Conservation (phyloP, 2,329 filamentous ascomycete species). For the Talaromyces atroroseus region DNA sequence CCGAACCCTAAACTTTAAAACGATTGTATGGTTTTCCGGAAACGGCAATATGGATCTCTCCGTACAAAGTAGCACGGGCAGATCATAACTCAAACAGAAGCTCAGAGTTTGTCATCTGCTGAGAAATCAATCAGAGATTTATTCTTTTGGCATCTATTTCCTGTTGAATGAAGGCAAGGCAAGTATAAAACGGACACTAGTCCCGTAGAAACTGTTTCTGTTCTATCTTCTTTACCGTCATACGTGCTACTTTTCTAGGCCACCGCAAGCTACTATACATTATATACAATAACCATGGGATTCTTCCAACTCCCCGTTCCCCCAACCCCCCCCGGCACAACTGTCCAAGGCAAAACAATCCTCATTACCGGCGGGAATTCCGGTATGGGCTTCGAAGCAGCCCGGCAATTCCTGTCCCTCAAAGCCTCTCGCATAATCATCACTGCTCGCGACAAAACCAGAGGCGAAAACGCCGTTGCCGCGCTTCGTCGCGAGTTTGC, state of each 20-base stretch:
- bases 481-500: slow-evolving; percentile 11
- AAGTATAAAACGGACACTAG: not conserved
- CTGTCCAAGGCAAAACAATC: slow-evolving; percentile 31
- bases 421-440: slow-evolving; percentile 43
- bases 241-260: too few species aligned
- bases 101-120: not conserved
- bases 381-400: slow-evolving; percentile 46
- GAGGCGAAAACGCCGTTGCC: slow-evolving; percentile 37
- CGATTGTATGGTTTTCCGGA: not conserved
- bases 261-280: not conserved
- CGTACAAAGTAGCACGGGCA: not conserved
- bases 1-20: not conserved
- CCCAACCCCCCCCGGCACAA: not conserved
- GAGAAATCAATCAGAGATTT: not conserved
- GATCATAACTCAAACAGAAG: not conserved
- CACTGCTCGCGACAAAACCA: slow-evolving; percentile 40
- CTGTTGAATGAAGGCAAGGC: not conserved
- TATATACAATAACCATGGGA: not conserved
- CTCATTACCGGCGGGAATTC: slow-evolving; percentile 48
- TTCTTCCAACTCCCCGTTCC: not conserved
- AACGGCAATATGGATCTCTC: not conserved
- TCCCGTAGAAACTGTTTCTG: not conserved
- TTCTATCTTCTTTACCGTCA: not conserved
- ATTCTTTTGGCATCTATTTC: not conserved
- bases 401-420: slow-evolving; percentile 36